Percentiles rank a stretch among this genome's conserved stretches.
phyloP scores from a whole-genome alignment of 345 rosid genomes.

The Capsella bursapastoris region DNA sequence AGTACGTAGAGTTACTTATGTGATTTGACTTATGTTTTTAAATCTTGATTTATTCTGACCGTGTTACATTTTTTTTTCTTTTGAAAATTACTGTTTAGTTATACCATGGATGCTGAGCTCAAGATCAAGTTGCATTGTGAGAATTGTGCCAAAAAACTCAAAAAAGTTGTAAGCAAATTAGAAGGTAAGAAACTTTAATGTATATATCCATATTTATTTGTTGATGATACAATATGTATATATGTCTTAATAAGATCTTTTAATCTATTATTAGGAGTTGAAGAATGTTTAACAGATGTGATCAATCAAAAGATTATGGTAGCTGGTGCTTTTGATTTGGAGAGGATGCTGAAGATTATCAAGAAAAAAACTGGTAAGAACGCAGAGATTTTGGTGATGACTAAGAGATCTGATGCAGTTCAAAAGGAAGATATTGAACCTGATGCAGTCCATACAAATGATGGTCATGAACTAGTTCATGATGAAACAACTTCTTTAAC shows the following conservation, averaged over 20 bases:
- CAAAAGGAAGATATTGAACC: background rate
- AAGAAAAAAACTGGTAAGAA: background rate
- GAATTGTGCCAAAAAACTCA: background rate
- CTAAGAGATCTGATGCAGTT: background rate
- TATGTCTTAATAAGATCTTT: background rate
- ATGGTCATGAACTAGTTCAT: background rate
- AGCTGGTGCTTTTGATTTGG: constrained; percentile 1
- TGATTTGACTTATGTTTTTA: background rate
- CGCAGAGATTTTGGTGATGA: background rate
- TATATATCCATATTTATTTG: background rate
- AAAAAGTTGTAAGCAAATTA: background rate
- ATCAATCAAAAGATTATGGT: constrained; percentile 3
- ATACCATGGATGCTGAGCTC: constrained; percentile 3
- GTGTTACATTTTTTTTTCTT: background rate
- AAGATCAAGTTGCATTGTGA: background rate
- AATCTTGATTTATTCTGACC: background rate
- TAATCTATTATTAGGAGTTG: constrained; percentile 19
- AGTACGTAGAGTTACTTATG: background rate
- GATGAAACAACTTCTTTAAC: background rate
- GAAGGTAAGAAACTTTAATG: constrained; percentile 6
- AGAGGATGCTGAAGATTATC: background rate
- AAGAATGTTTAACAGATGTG: background rate
- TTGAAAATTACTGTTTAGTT: background rate
- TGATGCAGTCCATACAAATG: background rate
- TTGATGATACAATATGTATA: background rate